A percentile compares a stretch with the other conserved stretches of the same genome.
Conservation (phyloP, 2,329 filamentous ascomycete genomes). For the Furcasterigmium furcatum region DNA sequence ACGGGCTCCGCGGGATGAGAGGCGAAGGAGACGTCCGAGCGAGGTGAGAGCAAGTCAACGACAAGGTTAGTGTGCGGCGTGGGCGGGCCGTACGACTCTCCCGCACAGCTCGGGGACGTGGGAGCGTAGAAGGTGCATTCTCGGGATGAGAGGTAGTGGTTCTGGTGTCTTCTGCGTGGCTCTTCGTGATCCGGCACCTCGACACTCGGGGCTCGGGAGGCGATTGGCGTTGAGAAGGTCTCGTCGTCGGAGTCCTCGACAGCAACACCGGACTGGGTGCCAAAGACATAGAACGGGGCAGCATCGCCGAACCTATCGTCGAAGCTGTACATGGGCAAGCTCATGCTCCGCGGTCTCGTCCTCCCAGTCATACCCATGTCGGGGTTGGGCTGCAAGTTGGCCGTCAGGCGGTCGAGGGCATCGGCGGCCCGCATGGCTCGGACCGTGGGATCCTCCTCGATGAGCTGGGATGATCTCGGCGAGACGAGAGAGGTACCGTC, state of each 20-base stretch:
- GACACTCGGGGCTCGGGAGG: neutral
- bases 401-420: constrained; percentile 52
- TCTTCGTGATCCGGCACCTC: neutral
- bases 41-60: constrained; percentile 22
- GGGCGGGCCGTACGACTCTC: constrained; percentile 23
- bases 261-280: constrained; percentile 18
- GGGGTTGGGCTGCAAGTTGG: constrained; percentile 45
- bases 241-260: neutral
- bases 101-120: constrained; percentile 27
- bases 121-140: neutral
- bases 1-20: constrained; percentile 29
- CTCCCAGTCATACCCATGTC: constrained; percentile 43
- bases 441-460: constrained; percentile 44
- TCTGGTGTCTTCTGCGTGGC: no score
- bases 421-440: constrained; percentile 58
- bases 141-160: neutral
- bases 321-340: constrained; percentile 43
- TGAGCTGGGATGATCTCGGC: neutral
- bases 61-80: constrained; percentile 11
- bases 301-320: constrained; percentile 38
- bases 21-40: constrained; percentile 27
- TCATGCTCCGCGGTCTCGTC: constrained; percentile 42
- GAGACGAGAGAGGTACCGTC: neutral
- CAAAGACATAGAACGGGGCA: constrained; percentile 47
- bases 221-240: constrained; percentile 7